Percentiles rank a stretch among this genome's conserved stretches.
phyloP scores from a whole-genome alignment of 1,139 yeast species.

The Yamadazyma dendronema region DNA sequence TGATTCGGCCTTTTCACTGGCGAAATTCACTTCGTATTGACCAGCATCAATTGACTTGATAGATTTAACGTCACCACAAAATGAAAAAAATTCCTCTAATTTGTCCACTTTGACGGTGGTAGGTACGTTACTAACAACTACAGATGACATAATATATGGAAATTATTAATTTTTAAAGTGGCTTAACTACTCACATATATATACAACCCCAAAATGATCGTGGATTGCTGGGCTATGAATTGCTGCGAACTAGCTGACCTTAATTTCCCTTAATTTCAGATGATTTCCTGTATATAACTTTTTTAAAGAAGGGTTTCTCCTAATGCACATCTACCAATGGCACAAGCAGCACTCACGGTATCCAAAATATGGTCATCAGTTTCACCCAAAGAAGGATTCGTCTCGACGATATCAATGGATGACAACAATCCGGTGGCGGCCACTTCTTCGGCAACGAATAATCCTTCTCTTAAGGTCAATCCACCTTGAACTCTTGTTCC shows the following conservation, averaged over 20 bases:
- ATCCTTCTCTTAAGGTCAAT: conserved; percentile 87
- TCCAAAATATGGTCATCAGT: conserved; percentile 74
- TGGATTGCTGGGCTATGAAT: conserved; percentile 2
- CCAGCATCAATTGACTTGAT: conserved; percentile 29
- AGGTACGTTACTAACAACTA: conserved; percentile 37
- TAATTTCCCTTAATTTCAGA: neutral
- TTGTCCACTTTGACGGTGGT: conserved; percentile 51
- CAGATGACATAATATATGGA: conserved; percentile 9
- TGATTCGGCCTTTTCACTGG: conserved; percentile 58
- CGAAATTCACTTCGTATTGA: conserved; percentile 52
- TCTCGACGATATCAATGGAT: conserved; percentile 90
- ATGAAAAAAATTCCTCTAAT: conserved; percentile 67
- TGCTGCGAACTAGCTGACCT: conserved; percentile 7
- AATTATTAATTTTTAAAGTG: neutral
- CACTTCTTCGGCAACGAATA: conserved; percentile 86
- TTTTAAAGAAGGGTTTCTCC: conserved; percentile 79
- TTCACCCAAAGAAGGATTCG: conserved; percentile 87
- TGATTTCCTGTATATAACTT: neutral
- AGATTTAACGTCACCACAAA: conserved; percentile 67
- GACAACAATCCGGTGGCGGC: conserved; percentile 85
- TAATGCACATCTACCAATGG: conserved; percentile 88
- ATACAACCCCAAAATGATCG: neutral
- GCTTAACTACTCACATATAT: neutral
- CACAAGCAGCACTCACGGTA: conserved; percentile 87
- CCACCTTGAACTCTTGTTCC: conserved; percentile 99